Percentiles rank a stretch among this genome's conserved stretches.
These are phyloP conservation scores for Hanseniaspora lindneri DNA, from an alignment of 805 yeast species.

Conservation along the genomic window DNA sequence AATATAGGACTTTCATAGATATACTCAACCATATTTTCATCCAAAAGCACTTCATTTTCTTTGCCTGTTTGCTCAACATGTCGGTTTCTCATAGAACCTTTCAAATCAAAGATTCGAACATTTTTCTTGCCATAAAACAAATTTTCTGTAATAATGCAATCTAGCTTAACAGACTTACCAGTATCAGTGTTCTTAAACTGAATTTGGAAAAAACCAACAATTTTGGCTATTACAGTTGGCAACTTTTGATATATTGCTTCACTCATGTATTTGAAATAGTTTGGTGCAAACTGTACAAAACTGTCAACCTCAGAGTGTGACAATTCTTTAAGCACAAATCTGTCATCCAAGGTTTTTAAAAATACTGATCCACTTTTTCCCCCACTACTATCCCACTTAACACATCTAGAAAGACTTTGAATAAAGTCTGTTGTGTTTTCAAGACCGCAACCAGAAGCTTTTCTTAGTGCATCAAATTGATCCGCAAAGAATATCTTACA, in stretches of 20 bases:
- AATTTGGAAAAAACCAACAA: slow-evolving; percentile 91
- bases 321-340: slow-evolving; percentile 80
- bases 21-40: slow-evolving; percentile 96
- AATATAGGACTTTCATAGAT: slow-evolving; percentile 92
- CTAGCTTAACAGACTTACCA: slow-evolving; percentile 71
- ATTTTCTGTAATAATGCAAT: slow-evolving; percentile 91
- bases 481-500: slow-evolving; percentile 93
- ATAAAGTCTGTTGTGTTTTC: slow-evolving; percentile 38
- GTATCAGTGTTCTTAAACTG: slow-evolving; percentile 69
- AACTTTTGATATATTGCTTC: slow-evolving; percentile 90
- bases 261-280: slow-evolving; percentile 89
- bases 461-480: slow-evolving; percentile 88
- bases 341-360: slow-evolving; percentile 78
- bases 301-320: slow-evolving; percentile 84
- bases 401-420: slow-evolving; percentile 83
- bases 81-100: slow-evolving; percentile 95
- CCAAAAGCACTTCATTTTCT: slow-evolving; percentile 85
- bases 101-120: slow-evolving; percentile 80
- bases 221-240: slow-evolving; percentile 87
- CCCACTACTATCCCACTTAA: slow-evolving; percentile 91
- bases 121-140: slow-evolving; percentile 74
- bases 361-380: slow-evolving; percentile 95
- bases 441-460: slow-evolving; percentile 65
- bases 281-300: slow-evolving; percentile 89
- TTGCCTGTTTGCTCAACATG: slow-evolving; percentile 94